Base-by-base conservation (phyloP, 306 rosid species). In the Medicago lupulina region DNA sequence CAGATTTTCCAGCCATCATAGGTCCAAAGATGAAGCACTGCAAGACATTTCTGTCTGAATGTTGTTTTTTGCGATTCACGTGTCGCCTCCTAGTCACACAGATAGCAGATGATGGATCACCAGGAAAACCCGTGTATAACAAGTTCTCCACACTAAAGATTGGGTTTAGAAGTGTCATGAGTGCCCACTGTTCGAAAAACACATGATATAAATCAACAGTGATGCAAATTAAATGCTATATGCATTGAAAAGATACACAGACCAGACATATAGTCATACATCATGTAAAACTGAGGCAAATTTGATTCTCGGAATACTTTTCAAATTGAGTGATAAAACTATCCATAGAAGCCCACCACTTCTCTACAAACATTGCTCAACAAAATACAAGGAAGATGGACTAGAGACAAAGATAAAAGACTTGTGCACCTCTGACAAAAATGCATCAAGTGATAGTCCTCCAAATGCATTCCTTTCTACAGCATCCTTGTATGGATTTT, bases 11-110 rank as follows among this genome's bases (percentile, higher is more conserved):
- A 11, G 99, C 87, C 82, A 85, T 86, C 87, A 84, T 89, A 68
- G 98, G 93, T 80, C 99, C 99, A 77, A 95, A 95, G 49, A 95
- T 93, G 68, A 89, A 92, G 88, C 99, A 95, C 65, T 92, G 99
- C 83, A 88, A 82, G 62, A 90, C 97, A 71, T 80, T 89, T 85
- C 97, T 84, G 13, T 95, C 99, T n/a, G 92, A 85, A 21, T 40
- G 92, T 65, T 95, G 97, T 84, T 90, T 92, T 86, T 95, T 92
- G 76, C 97, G 93, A 84, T 95, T 97, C 73, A 79, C n/a, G n/a
- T n/a, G n/a, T n/a, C n/a, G n/a, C n/a, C n/a, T n/a, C n/a, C n/a
- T n/a, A n/a, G n/a, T n/a, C 50, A 92, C 84, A 50, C 87, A 92
- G 70, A 90, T 85, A 62, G 97, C 79, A 81, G 99, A 87, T 31